These are phyloP conservation scores for Kuraishia borneana DNA, from an alignment of 805 yeast species.

Conservation along the genomic window DNA sequence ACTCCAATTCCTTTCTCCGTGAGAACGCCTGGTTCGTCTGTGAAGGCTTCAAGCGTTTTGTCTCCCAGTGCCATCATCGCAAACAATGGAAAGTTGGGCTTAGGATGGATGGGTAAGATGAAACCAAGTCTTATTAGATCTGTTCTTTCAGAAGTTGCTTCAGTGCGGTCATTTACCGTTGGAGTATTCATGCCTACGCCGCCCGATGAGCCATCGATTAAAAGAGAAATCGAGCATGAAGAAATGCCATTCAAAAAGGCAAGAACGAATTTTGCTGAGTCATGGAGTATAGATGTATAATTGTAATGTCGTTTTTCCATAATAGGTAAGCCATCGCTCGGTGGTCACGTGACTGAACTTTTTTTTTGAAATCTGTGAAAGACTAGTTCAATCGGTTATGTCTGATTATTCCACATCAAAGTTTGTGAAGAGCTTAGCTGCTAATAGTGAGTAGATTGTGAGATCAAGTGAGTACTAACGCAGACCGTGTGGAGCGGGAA, in stretches of 20 bases:
- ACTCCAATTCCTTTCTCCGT: slow-evolving; percentile 24
- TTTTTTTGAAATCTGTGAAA: background rate
- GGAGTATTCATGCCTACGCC: slow-evolving; percentile 19
- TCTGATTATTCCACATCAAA: slow-evolving; percentile 24
- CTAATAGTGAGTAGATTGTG: slow-evolving; percentile 49
- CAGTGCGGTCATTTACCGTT: slow-evolving; percentile 21
- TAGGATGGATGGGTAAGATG: slow-evolving; percentile 26
- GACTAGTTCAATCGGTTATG: background rate
- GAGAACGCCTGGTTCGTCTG: slow-evolving; percentile 17
- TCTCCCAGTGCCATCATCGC: background rate
- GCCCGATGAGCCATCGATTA: slow-evolving; percentile 17
- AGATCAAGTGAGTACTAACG: background rate
- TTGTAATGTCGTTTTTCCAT: too few relatives aligned
- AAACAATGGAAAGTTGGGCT: background rate
- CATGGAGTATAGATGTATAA: too few relatives aligned
- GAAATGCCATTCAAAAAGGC: slow-evolving; percentile 3
- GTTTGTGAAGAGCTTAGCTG: slow-evolving; percentile 74
- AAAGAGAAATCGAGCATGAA: slow-evolving; percentile 6
- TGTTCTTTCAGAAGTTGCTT: slow-evolving; percentile 33
- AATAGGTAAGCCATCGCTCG: too few relatives aligned
- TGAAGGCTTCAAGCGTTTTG: background rate
- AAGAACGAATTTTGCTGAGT: slow-evolving; percentile 5
- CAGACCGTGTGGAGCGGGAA: slow-evolving; percentile 58
- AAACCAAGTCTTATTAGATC: slow-evolving; percentile 31
- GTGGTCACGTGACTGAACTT: too few relatives aligned